Percentiles rank a stretch among this genome's conserved stretches.
Conservation (phyloP, 2,329 filamentous ascomycete species). For the Microcera coccophila region DNA sequence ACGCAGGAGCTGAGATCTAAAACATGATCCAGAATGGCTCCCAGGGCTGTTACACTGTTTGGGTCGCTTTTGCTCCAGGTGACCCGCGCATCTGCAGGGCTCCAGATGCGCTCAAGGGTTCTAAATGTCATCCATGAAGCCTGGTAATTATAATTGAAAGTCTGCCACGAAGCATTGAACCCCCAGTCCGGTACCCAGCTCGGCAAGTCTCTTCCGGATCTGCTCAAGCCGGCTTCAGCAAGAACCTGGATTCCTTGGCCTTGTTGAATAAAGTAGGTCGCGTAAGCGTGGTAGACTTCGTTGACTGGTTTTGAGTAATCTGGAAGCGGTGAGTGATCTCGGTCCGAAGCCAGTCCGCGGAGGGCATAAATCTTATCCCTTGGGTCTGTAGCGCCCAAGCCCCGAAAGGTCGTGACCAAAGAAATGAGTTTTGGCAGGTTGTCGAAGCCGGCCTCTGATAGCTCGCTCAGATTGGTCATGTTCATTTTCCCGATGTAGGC, state of each 20-base stretch:
- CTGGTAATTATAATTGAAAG: conserved; percentile 3
- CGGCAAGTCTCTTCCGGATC: conserved; percentile 3
- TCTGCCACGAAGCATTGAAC: conserved; percentile 5
- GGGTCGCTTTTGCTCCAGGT: conserved; percentile 1
- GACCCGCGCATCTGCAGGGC: background rate
- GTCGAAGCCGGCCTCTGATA: background rate
- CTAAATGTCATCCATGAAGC: conserved; percentile 2
- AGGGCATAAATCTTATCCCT: conserved; percentile 11
- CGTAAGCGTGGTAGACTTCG: conserved; percentile 6
- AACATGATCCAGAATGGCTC: conserved; percentile 2
- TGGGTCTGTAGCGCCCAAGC: conserved; percentile 6
- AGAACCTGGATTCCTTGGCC: conserved; percentile 3
- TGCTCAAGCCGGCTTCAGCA: conserved; percentile 4
- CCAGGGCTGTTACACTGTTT: background rate
- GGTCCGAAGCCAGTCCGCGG: conserved; percentile 7
- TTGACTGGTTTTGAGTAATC: conserved; percentile 7
- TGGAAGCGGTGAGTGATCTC: conserved; percentile 4
- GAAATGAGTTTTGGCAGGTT: conserved; percentile 1
- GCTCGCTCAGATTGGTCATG: conserved; percentile 6
- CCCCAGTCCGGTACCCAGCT: conserved; percentile 11
- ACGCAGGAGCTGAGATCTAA: conserved; percentile 2
- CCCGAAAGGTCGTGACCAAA: conserved; percentile 1
- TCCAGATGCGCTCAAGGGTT: background rate
- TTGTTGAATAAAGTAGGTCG: conserved; percentile 5
- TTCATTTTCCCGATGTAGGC: conserved; percentile 3